These are phyloP conservation scores for Tillandsia fasciculata DNA, from an alignment of 176 grass and related monocot species.

Conservation along the genomic window DNA sequence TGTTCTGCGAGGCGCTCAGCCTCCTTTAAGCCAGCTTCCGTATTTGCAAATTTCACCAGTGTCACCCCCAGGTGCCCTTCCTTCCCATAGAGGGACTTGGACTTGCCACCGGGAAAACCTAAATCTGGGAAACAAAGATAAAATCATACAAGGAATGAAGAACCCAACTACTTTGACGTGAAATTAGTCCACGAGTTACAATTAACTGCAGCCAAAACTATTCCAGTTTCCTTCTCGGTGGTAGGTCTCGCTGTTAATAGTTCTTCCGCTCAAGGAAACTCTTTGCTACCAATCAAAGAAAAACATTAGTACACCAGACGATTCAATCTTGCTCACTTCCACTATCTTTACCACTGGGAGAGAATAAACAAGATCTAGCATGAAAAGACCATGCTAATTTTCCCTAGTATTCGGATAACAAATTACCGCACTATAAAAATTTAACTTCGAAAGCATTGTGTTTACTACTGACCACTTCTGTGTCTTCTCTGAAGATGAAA, in stretches of 20 bases:
- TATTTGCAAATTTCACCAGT: constrained; percentile 68
- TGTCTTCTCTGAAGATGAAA: neutral
- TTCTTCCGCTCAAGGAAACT: neutral
- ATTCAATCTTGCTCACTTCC: constrained; percentile 1
- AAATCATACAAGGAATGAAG: neutral
- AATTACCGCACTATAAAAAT: neutral
- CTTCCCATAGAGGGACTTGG: constrained; percentile 84
- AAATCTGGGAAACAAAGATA: constrained; percentile 69
- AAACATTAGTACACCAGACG: no score
- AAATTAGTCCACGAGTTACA: neutral
- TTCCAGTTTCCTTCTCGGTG: neutral
- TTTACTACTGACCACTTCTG: neutral
- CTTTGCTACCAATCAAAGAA: no score
- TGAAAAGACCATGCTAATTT: neutral
- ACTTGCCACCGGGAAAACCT: constrained; percentile 79
- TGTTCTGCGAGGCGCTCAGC: constrained; percentile 69
- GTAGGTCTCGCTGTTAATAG: neutral
- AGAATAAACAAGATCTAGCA: neutral
- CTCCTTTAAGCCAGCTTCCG: constrained; percentile 62
- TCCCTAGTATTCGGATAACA: neutral
- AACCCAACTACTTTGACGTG: neutral
- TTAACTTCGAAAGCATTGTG: no score
- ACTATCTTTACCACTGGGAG: neutral
- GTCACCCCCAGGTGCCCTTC: constrained; percentile 83
- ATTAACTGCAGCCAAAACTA: neutral